Base-by-base conservation (phyloP, 805 yeast genomes). In the Lipomyces yamadae region DNA sequence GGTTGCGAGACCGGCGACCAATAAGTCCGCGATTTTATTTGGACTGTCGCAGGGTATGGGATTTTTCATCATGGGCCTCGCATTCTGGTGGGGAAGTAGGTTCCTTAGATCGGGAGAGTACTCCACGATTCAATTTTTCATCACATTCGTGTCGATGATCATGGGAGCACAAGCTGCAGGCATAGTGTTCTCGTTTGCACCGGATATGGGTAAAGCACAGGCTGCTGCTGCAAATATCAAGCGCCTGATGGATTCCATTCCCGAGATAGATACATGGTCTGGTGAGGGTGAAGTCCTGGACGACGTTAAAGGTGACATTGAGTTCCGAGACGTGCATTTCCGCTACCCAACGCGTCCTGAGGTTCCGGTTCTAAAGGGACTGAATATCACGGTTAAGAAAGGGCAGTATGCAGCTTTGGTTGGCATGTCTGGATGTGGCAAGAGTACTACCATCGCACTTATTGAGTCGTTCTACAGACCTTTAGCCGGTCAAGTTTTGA, bases 381-480 rank as follows among this genome's bases (percentile, higher is more conserved):
- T 75, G 34, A 63, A 67, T 50, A 65, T 75, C 32, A 61, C 57
- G 8, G 65, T 75, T 84, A 92, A 92, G 10, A 89, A 93, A 4
- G 97, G 97, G 4, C 78, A 87, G 72, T 91, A 89, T 73, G 94
- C 91, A 45, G 97, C 97, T 7, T 84, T 92, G 72, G 97, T 92
- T 15, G 97, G 97, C 0, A 88, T 96, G 96, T 2, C 88, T 90
- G 30, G 97, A 3, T 73, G 76, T 34, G 92, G 54, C 76, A 81
- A 4, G 57, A 65, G 70, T 56, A 72, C 74, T 0, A 81, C 87
- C 5, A 80, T 86, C 3, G 88, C 86, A 71, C 75, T 87, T 34
- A 76, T 87, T 37, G 78, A 86, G 68, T 77, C 88, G 30, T 83
- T 85, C 62, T 86, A 86, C 73, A 81, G 84, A 63, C 80, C 85